Evolutionary conservation across 352 stramenopile genomes (phyloP).

Genomic region (Pythium brassicae): DNA sequence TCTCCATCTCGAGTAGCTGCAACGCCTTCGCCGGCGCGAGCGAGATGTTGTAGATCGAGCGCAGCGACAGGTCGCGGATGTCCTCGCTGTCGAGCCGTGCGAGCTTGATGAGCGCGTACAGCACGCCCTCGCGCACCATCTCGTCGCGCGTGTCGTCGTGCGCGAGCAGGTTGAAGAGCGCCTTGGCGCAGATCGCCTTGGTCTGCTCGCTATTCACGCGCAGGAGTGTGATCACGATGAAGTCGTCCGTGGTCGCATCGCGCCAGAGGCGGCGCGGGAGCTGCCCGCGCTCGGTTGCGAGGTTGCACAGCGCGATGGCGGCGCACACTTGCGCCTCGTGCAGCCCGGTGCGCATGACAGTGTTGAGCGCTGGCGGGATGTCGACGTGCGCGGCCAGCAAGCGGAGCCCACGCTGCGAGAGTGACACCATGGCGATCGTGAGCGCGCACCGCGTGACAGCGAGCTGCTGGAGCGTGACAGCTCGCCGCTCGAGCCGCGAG

Average conservation of each 20-base stretch:
- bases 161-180: slow-evolving; percentile 83
- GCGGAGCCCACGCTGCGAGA: slow-evolving; percentile 36
- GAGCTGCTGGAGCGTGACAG: slow-evolving; percentile 39
- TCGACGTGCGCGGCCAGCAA: slow-evolving; percentile 43
- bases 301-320: slow-evolving; percentile 82
- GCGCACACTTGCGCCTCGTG: slow-evolving; percentile 83
- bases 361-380: slow-evolving; percentile 65
- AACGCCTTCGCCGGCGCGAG: slow-evolving; percentile 35
- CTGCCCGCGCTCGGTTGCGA: slow-evolving; percentile 52
- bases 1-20: slow-evolving; percentile 76
- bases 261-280: slow-evolving; percentile 42
- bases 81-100: slow-evolving; percentile 71
- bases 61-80: slow-evolving; percentile 66
- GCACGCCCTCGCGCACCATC: slow-evolving; percentile 68
- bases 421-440: slow-evolving; percentile 55
- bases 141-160: slow-evolving; percentile 72
- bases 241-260: slow-evolving; percentile 74
- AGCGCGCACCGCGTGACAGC: slow-evolving; percentile 58
- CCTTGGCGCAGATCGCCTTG: slow-evolving; percentile 79
- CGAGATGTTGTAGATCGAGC: slow-evolving; percentile 78
- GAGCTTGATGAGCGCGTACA: slow-evolving; percentile 86
- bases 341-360: slow-evolving; percentile 80
- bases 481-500: slow-evolving; percentile 42
- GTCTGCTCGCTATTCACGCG: slow-evolving; percentile 79
- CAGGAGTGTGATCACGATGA: slow-evolving; percentile 84